Evolutionary conservation across 805 yeast species (phyloP), one percentile per base, ranked within the genome.

Genomic region (Teunomyces tritomae): DNA sequence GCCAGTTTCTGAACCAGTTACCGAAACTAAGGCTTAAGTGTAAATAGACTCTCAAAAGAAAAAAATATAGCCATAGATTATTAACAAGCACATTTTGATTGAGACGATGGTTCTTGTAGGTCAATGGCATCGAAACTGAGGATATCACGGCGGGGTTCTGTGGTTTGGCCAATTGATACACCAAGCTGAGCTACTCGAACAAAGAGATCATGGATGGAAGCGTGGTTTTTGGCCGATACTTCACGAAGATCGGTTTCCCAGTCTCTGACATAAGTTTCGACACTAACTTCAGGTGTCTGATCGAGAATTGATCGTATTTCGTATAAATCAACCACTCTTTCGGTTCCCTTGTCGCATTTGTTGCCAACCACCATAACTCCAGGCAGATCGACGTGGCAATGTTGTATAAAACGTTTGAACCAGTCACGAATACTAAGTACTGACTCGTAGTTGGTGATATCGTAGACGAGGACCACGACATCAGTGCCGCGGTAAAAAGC

Each of bases 401-500:
- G 74, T 37, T 71, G 68, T 47, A 76, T 54, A 54, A 80, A 79
- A 29, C 77, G 67, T n/a, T 63, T 49, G 45, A 78, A 68, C 85
- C 85, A 72, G 50, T 60, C 68, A 29, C 68, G 65, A 28, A 79
- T 56, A 57, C 77, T 71, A 42, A 78, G 65, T 46, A 79, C 77
- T 16, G 74, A 68, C 56, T 77, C 80, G 48, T 79, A 76, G 54
- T 73, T 75, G 46, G 83, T 75, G 32, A 78, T 64, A 59, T 80
- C 85, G 56, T 78, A 80, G 14, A 79, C 80, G 37, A 80, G 55
- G 6, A 80, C 68, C 4, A 75, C 81, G 14, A 79, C 77, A 54
- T 80, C 84, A 0, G 84, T 73, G 7, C 85, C 85, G 34, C 85
- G 62, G 59, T 80, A 80, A 53, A 80, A 80, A 4, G 83, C 79